Evolutionary conservation across 306 rosid species (phyloP).

Genomic region (Sphenostylis stenocarpa): DNA sequence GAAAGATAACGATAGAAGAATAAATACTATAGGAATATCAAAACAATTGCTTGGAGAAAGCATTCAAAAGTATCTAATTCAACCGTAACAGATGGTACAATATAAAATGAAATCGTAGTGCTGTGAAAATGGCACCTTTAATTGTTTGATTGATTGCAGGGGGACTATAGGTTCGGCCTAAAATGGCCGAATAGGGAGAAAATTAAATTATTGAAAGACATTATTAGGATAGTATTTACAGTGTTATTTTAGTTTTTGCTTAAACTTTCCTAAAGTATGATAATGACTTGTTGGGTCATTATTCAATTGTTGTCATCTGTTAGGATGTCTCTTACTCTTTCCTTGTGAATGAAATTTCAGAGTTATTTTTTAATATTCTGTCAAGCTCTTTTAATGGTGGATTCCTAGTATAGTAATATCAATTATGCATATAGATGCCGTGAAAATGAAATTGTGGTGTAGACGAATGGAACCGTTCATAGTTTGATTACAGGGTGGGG

Average conservation of each 20-base stretch:
- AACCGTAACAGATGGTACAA: background rate
- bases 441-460: background rate
- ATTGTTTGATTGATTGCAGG: background rate
- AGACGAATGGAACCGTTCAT: background rate
- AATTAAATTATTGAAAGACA: too few relatives aligned
- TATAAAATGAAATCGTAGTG: background rate
- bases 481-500: background rate
- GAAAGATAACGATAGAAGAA: background rate
- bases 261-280: background rate
- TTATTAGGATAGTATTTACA: background rate
- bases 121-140: background rate
- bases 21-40: background rate
- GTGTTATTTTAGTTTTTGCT: background rate
- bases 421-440: background rate
- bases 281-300: too few relatives aligned
- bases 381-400: too few relatives aligned
- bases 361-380: too few relatives aligned
- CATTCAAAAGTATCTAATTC: background rate
- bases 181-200: too few relatives aligned
- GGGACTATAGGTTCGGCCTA: background rate
- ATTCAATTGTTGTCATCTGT: background rate
- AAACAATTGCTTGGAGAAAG: background rate
- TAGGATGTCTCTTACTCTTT: too few relatives aligned
- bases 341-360: too few relatives aligned
- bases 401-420: too few relatives aligned